Percentiles rank a stretch among this genome's conserved stretches.
Evolutionary conservation across 345 rosid species (phyloP).

Genomic region (Citrus reticulata): DNA sequence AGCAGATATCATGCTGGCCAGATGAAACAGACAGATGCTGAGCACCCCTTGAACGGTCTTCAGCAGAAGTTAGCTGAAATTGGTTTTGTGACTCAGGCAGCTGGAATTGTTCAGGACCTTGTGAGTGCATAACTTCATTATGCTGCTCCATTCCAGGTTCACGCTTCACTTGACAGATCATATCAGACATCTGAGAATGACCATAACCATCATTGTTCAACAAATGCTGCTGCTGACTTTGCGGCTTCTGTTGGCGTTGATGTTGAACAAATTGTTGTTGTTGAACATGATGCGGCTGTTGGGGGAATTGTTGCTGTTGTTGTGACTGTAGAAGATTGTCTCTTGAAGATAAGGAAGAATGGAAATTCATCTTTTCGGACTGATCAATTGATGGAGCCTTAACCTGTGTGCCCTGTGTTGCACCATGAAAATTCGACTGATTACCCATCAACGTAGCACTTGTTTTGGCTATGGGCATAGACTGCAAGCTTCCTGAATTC

Average conservation of each 20-base stretch:
- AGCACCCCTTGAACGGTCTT: constrained; percentile 38
- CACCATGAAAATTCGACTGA: constrained; percentile 46
- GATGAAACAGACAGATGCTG: constrained; percentile 40
- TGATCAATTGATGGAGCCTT: constrained; percentile 43
- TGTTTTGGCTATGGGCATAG: constrained; percentile 53
- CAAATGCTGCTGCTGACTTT: constrained; percentile 51
- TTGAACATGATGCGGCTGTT: constrained; percentile 51
- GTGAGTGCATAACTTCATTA: constrained; percentile 46
- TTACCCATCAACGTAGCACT: constrained; percentile 46
- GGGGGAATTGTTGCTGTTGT: constrained; percentile 67
- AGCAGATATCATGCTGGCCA: constrained; percentile 39
- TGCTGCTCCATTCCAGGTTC: constrained; percentile 64
- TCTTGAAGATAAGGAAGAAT: constrained; percentile 42
- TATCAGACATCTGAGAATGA: constrained; percentile 58
- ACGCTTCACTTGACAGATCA: constrained; percentile 47
- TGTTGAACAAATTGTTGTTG: constrained; percentile 57
- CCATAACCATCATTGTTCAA: constrained; percentile 48
- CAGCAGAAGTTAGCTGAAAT: constrained; percentile 58
- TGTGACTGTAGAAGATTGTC: constrained; percentile 51
- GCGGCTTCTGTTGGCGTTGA: constrained; percentile 55
- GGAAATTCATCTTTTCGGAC: constrained; percentile 52
- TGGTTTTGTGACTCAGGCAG: constrained; percentile 64
- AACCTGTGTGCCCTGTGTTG: constrained; percentile 40
- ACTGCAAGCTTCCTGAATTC: constrained; percentile 44
- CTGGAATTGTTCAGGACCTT: constrained; percentile 55